These are phyloP conservation scores for Plasmodium gaboni DNA, from an alignment of 169 alveolate genomes.

Conservation along the genomic window DNA sequence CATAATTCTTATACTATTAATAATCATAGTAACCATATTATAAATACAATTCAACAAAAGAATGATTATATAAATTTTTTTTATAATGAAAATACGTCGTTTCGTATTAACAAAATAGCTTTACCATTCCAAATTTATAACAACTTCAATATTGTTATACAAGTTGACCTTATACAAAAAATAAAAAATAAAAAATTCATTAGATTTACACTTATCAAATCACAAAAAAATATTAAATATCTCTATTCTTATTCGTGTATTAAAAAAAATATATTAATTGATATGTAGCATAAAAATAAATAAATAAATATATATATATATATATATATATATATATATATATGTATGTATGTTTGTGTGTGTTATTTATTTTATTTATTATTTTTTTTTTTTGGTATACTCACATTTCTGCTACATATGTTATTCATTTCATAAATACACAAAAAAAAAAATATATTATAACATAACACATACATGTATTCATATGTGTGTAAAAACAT, in stretches of 20 bases:
- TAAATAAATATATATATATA: neutral
- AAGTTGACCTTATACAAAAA: slow-evolving; percentile 25
- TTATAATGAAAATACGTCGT: too few species aligned
- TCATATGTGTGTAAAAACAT: neutral
- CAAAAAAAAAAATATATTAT: slow-evolving; percentile 6
- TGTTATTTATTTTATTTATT: neutral
- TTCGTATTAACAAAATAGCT: slow-evolving; percentile 5
- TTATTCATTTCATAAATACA: neutral
- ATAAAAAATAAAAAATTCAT: slow-evolving; percentile 6
- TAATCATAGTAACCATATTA: neutral
- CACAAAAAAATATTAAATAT: slow-evolving; percentile 23
- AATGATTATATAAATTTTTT: too few species aligned
- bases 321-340: neutral
- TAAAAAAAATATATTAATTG: slow-evolving; percentile 9
- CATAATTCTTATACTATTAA: neutral
- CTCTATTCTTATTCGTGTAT: slow-evolving; percentile 7
- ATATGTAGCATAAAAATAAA: neutral
- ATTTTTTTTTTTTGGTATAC: slow-evolving; percentile 5
- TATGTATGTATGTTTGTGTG: neutral
- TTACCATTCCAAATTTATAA: slow-evolving; percentile 25
- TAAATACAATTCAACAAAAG: too few species aligned
- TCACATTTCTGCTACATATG: neutral
- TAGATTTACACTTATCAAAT: slow-evolving; percentile 38
- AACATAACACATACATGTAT: neutral
- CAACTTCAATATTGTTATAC: slow-evolving; percentile 29